A percentile compares a stretch with the other conserved stretches of the same genome.
phyloP scores from a whole-genome alignment of 352 stramenopile species.

The Phytophthora chlamydospora region DNA sequence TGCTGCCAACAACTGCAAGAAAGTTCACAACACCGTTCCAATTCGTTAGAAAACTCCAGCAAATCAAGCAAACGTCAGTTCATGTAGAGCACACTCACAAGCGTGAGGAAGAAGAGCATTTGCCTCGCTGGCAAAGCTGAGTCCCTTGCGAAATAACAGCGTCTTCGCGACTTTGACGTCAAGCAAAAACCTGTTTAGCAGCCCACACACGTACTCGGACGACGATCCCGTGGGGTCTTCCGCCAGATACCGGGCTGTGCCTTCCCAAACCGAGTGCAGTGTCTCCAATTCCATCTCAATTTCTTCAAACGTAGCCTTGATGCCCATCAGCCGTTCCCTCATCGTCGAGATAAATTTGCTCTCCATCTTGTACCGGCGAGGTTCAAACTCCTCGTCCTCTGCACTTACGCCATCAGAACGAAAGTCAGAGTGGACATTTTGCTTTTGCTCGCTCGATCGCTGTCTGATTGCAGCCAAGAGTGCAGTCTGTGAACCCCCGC shows the following conservation, averaged over 20 bases:
- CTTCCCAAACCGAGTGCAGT: slow-evolving; percentile 66
- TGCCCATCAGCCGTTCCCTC: slow-evolving; percentile 47
- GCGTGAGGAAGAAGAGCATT: slow-evolving; percentile 42
- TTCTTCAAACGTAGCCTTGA: slow-evolving; percentile 63
- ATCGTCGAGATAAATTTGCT: slow-evolving; percentile 70
- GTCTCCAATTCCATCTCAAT: slow-evolving; percentile 71
- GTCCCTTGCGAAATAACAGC: slow-evolving; percentile 60
- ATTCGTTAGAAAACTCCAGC: not conserved
- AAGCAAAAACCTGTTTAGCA: slow-evolving; percentile 77
- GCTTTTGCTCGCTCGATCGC: slow-evolving; percentile 10
- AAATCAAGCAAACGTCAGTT: not conserved
- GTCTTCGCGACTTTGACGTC: slow-evolving; percentile 79
- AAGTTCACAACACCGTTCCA: slow-evolving; percentile 6
- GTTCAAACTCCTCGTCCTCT: slow-evolving; percentile 37
- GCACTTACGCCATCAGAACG: not conserved
- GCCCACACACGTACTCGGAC: slow-evolving; percentile 72
- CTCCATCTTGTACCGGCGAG: slow-evolving; percentile 55
- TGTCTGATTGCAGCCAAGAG: slow-evolving; percentile 42
- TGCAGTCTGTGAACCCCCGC: slow-evolving; percentile 22
- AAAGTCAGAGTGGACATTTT: not conserved
- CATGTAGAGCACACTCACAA: slow-evolving; percentile 38
- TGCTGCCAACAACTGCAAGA: slow-evolving; percentile 75
- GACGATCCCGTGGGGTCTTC: slow-evolving; percentile 62
- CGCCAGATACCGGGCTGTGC: slow-evolving; percentile 68
- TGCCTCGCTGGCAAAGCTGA: slow-evolving; percentile 51